Evolutionary conservation across 1,284 basidiomycete genomes (phyloP).

Genomic region (Cryptococcus sp.): DNA sequence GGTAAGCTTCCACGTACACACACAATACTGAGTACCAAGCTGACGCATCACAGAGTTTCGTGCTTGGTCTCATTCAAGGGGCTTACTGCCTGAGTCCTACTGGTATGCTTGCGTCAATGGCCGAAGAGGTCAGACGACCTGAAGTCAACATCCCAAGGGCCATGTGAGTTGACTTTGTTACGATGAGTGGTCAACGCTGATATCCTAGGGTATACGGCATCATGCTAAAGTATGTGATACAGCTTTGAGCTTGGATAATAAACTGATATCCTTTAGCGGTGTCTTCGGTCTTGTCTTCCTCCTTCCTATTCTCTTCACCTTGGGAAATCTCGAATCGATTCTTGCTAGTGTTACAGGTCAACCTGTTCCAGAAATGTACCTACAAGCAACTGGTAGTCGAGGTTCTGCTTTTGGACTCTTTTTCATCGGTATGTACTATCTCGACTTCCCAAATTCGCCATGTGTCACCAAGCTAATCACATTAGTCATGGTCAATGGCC

Average conservation of each 20-base stretch:
- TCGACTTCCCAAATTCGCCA: neutral
- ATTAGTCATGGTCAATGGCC: slow-evolving; percentile 47
- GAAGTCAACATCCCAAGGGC: slow-evolving; percentile 42
- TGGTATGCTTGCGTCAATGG: slow-evolving; percentile 44
- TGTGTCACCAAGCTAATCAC: neutral
- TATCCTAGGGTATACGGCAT: slow-evolving; percentile 23
- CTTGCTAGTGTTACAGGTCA: slow-evolving; percentile 46
- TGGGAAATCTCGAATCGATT: slow-evolving; percentile 43
- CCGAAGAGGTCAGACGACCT: slow-evolving; percentile 43
- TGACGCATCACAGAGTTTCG: slow-evolving; percentile 33
- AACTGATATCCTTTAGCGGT: slow-evolving; percentile 13
- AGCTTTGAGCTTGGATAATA: neutral
- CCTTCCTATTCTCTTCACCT: slow-evolving; percentile 48
- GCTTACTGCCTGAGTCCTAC: slow-evolving; percentile 37
- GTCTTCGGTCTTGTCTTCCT: slow-evolving; percentile 36
- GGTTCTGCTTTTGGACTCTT: slow-evolving; percentile 48
- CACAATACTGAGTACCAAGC: neutral
- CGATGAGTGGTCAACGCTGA: slow-evolving; percentile 6
- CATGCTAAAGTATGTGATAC: slow-evolving; percentile 18
- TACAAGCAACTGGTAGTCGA: slow-evolving; percentile 44
- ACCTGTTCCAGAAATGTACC: slow-evolving; percentile 48
- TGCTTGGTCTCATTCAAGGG: slow-evolving; percentile 39
- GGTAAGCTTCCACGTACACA: slow-evolving; percentile 14
- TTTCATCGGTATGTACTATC: slow-evolving; percentile 24
- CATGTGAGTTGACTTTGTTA: slow-evolving; percentile 32